Evolutionary conservation across 2,329 filamentous ascomycete genomes (phyloP), one percentile per base, ranked within the genome.

Genomic region (Monosporascus sp.): DNA sequence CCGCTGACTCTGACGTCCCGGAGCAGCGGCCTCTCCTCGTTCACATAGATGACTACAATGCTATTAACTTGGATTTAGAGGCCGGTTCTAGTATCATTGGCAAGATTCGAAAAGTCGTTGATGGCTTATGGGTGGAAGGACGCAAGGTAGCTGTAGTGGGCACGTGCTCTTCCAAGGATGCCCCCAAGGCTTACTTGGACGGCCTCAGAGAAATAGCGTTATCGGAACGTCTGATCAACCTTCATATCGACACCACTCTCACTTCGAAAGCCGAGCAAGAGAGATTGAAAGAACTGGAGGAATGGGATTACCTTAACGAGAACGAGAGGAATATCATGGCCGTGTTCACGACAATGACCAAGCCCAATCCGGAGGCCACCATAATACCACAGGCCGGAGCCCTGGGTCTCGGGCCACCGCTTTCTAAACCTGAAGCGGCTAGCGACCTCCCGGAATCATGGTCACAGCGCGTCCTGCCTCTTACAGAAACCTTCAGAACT

Each of bases 31-130:
- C 77, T 24, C 78, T 91, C 7, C 85, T 97, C 54, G 77, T 95
- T 40, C 90, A 90, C 61, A 74, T 96, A 14, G 83, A 88, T 66
- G 90, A 97, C 67, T 88, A 91, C 64, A 84, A 88, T 51, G 90
- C 95, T 58, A 77, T 99, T 8, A 83, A 80, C 61, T 81, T 82
- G 64, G 86, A 88, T 1, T 69, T 80, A 6, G 84, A 90, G 54
- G 58, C 52, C 22, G 90, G 91, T 11, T 77, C 82, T 2, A 78
- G 81, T 22, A 81, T 97, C 34, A 73, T 97, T 7, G 74, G 78
- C 41, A 84, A 86, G 54, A 73, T 99, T 14, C 84, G 89, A 51
- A 80, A 82, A 48, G 76, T 88, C 7, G 83, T 96, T 26, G 86
- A 92, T 62, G 81, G 82, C 55, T 80, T 86, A 54, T 88, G 92